Conservation (phyloP, 768 basidiomycete species). For the Hygrophorus pudorinus region DNA sequence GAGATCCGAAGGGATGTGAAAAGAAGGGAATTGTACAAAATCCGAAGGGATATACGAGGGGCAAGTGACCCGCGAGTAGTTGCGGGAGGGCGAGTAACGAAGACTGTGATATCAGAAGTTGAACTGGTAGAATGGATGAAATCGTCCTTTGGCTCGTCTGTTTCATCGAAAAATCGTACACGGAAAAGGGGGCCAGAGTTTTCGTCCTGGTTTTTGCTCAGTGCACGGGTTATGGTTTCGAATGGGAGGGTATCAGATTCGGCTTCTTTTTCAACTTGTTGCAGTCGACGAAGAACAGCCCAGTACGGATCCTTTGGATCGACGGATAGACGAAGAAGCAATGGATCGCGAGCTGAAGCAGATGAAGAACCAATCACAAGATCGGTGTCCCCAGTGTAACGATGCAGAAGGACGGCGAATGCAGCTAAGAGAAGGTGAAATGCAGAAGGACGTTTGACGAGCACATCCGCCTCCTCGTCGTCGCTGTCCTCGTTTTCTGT, state of each 20-base stretch:
- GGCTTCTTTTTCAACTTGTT: slow-evolving; percentile 76
- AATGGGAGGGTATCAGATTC: slow-evolving; percentile 76
- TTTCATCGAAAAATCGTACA: slow-evolving; percentile 95
- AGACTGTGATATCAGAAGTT: slow-evolving; percentile 89
- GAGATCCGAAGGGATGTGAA: slow-evolving; percentile 75
- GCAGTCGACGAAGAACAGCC: slow-evolving; percentile 78
- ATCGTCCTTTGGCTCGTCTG: slow-evolving; percentile 58
- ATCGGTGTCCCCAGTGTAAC: slow-evolving; percentile 94
- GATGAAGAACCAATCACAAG: slow-evolving; percentile 87
- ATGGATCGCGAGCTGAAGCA: slow-evolving; percentile 60
- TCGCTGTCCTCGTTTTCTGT: slow-evolving; percentile 45
- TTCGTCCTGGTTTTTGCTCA: slow-evolving; percentile 57
- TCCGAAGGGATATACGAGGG: slow-evolving; percentile 67
- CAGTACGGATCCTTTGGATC: slow-evolving; percentile 85
- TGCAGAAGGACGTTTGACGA: slow-evolving; percentile 53
- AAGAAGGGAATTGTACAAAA: slow-evolving; percentile 90
- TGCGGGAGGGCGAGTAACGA: slow-evolving; percentile 64
- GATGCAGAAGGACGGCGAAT: slow-evolving; percentile 82
- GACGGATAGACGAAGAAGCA: slow-evolving; percentile 75
- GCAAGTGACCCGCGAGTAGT: slow-evolving; percentile 62
- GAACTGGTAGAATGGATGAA: slow-evolving; percentile 74
- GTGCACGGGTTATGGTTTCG: slow-evolving; percentile 58
- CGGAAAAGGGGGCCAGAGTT: slow-evolving; percentile 70
- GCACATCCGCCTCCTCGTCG: slow-evolving; percentile 32
- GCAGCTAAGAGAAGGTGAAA: slow-evolving; percentile 92